Conservation (phyloP, 441 rosid genomes). For the Brassica balearica region DNA sequence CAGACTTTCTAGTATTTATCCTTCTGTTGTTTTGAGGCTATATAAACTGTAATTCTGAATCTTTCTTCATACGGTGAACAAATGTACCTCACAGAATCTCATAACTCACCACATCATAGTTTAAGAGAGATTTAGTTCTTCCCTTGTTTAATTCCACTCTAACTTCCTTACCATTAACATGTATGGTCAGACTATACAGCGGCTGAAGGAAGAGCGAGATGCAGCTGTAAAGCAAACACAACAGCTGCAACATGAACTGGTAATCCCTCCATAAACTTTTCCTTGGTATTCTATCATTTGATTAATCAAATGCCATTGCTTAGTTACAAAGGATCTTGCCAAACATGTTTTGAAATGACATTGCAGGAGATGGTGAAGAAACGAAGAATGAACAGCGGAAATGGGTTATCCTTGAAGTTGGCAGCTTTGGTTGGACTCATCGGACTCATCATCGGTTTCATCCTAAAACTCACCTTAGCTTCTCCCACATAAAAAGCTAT, state of each 20-base stretch:
- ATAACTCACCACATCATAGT: neutral
- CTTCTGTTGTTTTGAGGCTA: neutral
- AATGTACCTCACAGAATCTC: neutral
- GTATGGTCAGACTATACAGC: constrained; percentile 64
- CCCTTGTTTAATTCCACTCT: constrained; percentile 2
- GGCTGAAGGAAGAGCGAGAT: constrained; percentile 84
- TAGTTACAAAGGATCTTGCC: neutral
- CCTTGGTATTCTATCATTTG: neutral
- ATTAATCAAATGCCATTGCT: neutral
- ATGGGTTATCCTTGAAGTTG: constrained; percentile 77
- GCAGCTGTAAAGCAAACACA: constrained; percentile 73
- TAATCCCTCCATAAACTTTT: constrained; percentile 36
- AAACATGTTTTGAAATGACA: constrained; percentile 10
- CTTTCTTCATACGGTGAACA: constrained; percentile 26
- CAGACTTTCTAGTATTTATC: neutral
- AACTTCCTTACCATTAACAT: constrained; percentile 19
- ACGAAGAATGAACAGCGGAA: constrained; percentile 52
- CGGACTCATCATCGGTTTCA: constrained; percentile 81
- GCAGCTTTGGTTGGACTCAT: constrained; percentile 84
- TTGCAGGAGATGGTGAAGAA: constrained; percentile 78
- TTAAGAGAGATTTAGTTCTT: constrained; percentile 16
- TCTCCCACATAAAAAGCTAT: constrained; percentile 48
- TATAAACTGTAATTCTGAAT: neutral
- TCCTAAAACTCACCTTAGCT: constrained; percentile 73
- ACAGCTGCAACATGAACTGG: constrained; percentile 88